Evolutionary conservation across 2,329 filamentous ascomycete genomes (phyloP).

Genomic region (Thyridium curvatum): DNA sequence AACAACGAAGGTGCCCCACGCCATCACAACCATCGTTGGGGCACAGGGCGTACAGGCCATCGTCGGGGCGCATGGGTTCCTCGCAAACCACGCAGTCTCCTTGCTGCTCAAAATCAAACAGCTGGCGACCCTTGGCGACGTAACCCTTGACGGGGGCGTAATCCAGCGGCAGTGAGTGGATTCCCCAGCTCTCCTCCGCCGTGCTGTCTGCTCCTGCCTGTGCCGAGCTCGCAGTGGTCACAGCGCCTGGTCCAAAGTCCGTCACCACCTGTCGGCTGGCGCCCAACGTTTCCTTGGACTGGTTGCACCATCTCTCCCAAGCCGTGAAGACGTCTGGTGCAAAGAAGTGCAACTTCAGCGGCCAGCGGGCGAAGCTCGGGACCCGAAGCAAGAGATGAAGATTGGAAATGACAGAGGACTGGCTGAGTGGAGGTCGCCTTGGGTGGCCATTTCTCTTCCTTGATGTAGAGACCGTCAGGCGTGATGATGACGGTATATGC

Average conservation of each 20-base stretch:
- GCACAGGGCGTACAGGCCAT: constrained; percentile 52
- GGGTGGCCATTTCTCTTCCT: constrained; percentile 48
- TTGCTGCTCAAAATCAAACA: constrained; percentile 50
- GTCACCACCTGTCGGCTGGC: constrained; percentile 45
- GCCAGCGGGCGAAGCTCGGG: constrained; percentile 77
- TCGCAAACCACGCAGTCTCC: constrained; percentile 49
- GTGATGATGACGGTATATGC: constrained; percentile 63
- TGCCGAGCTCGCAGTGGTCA: constrained; percentile 1
- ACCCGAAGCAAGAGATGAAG: constrained; percentile 75
- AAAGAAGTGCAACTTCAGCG: constrained; percentile 76
- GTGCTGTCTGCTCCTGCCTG: constrained; percentile 1
- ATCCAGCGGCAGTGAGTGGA: constrained; percentile 48
- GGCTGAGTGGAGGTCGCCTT: constrained; percentile 49
- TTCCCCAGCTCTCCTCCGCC: constrained; percentile 30
- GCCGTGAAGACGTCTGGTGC: constrained; percentile 57
- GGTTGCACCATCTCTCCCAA: constrained; percentile 58
- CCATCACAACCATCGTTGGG: constrained; percentile 45
- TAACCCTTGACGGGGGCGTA: constrained; percentile 47
- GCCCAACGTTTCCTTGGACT: constrained; percentile 39
- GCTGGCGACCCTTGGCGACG: constrained; percentile 46
- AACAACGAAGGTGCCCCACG: constrained; percentile 55
- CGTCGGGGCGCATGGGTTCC: constrained; percentile 33
- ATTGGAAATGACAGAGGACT: constrained; percentile 69
- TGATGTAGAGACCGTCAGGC: constrained; percentile 47
- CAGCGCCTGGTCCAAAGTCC: constrained; percentile 38